phyloP scores from a whole-genome alignment of 176 grass and related monocot species.

The Triticum dicoccoides region DNA sequence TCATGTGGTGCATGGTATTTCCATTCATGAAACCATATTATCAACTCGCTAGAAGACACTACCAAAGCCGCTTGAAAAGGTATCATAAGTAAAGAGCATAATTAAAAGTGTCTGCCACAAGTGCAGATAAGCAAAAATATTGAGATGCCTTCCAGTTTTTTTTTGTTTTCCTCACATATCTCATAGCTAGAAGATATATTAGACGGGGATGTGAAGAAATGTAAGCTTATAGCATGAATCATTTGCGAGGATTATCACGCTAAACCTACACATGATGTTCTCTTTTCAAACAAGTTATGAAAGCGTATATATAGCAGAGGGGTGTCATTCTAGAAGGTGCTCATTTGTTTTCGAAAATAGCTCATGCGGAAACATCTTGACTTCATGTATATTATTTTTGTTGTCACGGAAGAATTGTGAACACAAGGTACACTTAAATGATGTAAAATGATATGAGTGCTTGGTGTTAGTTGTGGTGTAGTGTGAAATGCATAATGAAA shows the following conservation, averaged over 20 bases:
- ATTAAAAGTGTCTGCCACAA: rapidly evolving
- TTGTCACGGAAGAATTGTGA: not conserved
- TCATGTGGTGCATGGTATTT: not conserved
- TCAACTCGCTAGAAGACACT: not conserved
- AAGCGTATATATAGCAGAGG: too few species aligned
- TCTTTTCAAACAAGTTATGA: not conserved
- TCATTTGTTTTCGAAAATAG: too few species aligned
- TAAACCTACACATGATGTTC: not conserved
- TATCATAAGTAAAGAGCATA: not conserved
- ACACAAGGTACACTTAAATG: not conserved
- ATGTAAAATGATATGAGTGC: not conserved
- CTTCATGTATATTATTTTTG: not conserved
- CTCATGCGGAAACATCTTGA: too few species aligned
- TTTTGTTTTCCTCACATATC: not conserved
- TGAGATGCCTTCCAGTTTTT: not conserved
- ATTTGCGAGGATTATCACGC: not conserved
- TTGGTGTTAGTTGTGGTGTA: not conserved
- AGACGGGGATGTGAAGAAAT: not conserved
- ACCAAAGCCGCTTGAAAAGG: not conserved
- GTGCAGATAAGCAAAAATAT: not conserved
- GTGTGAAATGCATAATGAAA: not conserved
- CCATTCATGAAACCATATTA: not conserved
- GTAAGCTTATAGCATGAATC: not conserved
- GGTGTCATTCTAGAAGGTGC: too few species aligned
- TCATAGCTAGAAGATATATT: not conserved